phyloP scores from a whole-genome alignment of 805 yeast species.

The Lipomyces spencermartinsiae region DNA sequence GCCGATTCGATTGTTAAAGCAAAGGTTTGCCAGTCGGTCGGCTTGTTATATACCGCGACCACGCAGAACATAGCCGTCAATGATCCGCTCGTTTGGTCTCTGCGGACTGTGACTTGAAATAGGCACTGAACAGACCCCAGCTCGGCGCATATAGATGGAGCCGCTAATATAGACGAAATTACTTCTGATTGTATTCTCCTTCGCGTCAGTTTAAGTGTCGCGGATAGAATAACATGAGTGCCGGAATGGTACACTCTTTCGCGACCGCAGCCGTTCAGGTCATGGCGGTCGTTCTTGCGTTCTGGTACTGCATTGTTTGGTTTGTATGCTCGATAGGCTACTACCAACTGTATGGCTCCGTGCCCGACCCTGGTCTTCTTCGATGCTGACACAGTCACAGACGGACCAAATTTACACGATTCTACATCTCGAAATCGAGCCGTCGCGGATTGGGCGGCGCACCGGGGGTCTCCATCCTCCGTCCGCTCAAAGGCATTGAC shows the following conservation, averaged over 20 bases:
- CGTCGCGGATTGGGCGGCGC: slow-evolving; percentile 32
- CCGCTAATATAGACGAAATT: not conserved
- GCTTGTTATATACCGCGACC: not conserved
- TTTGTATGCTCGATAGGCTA: slow-evolving; percentile 31
- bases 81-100: not conserved
- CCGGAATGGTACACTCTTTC: slow-evolving; percentile 7
- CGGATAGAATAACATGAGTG: not conserved
- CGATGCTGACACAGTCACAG: slow-evolving; percentile 11
- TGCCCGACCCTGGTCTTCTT: not conserved
- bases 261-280: not conserved
- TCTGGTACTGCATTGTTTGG: slow-evolving; percentile 34
- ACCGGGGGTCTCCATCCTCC: slow-evolving; percentile 74
- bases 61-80: not conserved
- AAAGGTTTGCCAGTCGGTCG: not conserved
- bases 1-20: slow-evolving; percentile 1
- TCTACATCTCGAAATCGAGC: not conserved
- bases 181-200: not conserved
- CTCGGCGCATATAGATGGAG: not conserved
- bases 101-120: not conserved
- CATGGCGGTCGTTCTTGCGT: slow-evolving; percentile 19
- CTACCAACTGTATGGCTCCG: slow-evolving; percentile 26
- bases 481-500: slow-evolving; percentile 87
- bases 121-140: not conserved
- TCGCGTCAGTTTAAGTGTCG: not conserved
- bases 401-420: slow-evolving; percentile 23